A percentile compares a stretch with the other conserved stretches of the same genome.
phyloP scores from a whole-genome alignment of 2,329 filamentous ascomycete genomes.

The Ophiostoma ips region DNA sequence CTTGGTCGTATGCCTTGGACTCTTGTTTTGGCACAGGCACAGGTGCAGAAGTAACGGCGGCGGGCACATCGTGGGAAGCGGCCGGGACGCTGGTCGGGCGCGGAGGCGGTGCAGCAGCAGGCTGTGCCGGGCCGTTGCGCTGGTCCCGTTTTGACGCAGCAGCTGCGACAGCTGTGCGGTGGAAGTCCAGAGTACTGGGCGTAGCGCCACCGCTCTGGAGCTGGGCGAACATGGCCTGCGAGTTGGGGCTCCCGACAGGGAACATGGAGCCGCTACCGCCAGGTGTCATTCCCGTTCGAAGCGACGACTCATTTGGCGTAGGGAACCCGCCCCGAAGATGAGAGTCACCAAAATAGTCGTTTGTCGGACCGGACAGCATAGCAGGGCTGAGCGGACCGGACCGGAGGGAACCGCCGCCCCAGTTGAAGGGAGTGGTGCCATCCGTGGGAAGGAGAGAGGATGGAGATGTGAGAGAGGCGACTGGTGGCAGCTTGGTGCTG shows the following conservation, averaged over 20 bases:
- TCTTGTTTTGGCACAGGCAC: constrained; percentile 29
- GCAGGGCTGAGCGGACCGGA: constrained; percentile 91
- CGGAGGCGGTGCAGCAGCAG: constrained; percentile 22
- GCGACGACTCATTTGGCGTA: constrained; percentile 90
- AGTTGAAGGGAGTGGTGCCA: constrained; percentile 61
- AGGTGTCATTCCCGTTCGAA: constrained; percentile 82
- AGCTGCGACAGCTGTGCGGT: constrained; percentile 77
- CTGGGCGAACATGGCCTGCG: constrained; percentile 67
- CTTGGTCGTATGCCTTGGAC: constrained; percentile 59
- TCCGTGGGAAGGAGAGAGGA: constrained; percentile 64
- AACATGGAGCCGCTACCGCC: constrained; percentile 97
- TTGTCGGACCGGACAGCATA: constrained; percentile 79
- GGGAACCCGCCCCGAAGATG: constrained; percentile 73
- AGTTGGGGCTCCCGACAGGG: constrained; percentile 76
- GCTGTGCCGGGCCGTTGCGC: constrained; percentile 2
- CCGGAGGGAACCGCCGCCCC: constrained; percentile 71
- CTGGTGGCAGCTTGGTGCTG: constrained; percentile 69
- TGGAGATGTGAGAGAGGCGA: constrained; percentile 82
- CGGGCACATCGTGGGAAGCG: constrained; percentile 24
- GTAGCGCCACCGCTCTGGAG: constrained; percentile 72
- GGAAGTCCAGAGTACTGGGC: constrained; percentile 84
- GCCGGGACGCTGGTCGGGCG: constrained; percentile 16
- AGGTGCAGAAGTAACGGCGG: constrained; percentile 22
- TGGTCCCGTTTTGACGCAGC: constrained; percentile 43
- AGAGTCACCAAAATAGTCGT: constrained; percentile 79